These are phyloP conservation scores for Trametes sanguinea DNA, from an alignment of 768 basidiomycete genomes.

Conservation along the genomic window DNA sequence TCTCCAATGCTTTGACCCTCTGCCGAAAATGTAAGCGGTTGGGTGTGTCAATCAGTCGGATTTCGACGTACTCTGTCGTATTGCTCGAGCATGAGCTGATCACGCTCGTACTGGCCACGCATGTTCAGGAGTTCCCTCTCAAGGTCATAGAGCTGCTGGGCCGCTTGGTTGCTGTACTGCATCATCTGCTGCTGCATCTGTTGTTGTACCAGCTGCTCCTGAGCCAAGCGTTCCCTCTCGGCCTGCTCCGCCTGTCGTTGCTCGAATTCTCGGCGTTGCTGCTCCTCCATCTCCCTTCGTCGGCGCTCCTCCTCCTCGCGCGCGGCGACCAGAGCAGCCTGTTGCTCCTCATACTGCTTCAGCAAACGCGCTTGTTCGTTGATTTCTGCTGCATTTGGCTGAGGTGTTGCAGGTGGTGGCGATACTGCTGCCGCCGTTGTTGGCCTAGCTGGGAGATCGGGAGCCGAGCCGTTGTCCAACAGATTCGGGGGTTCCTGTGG, in stretches of 20 bases:
- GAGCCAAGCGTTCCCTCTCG: conserved; percentile 83
- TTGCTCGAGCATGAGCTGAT: conserved; percentile 96
- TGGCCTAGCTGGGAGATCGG: conserved; percentile 84
- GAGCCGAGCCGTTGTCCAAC: conserved; percentile 76
- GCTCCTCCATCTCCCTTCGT: conserved; percentile 74
- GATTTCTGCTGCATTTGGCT: conserved; percentile 69
- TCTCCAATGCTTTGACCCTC: conserved; percentile 95
- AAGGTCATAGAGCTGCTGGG: conserved; percentile 75
- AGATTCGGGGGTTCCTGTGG: conserved; percentile 94
- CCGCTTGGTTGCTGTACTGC: conserved; percentile 76
- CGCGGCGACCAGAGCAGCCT: conserved; percentile 79
- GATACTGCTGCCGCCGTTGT: conserved; percentile 52
- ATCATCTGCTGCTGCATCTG: conserved; percentile 85
- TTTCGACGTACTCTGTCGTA: conserved; percentile 80
- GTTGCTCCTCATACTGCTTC: conserved; percentile 95
- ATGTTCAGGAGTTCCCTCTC: conserved; percentile 90
- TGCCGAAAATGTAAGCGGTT: conserved; percentile 33
- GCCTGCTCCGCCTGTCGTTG: conserved; percentile 84
- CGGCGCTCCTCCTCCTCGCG: conserved; percentile 82
- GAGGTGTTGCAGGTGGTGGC: conserved; percentile 72
- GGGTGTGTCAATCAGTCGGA: background rate
- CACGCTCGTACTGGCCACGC: conserved; percentile 96
- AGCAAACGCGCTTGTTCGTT: conserved; percentile 92
- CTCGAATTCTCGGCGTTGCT: conserved; percentile 87
- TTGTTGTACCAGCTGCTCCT: conserved; percentile 84